Percentiles rank a stretch among this genome's conserved stretches.
These are phyloP conservation scores for Aethionema arabicum DNA, from an alignment of 345 rosid species.

Conservation along the genomic window DNA sequence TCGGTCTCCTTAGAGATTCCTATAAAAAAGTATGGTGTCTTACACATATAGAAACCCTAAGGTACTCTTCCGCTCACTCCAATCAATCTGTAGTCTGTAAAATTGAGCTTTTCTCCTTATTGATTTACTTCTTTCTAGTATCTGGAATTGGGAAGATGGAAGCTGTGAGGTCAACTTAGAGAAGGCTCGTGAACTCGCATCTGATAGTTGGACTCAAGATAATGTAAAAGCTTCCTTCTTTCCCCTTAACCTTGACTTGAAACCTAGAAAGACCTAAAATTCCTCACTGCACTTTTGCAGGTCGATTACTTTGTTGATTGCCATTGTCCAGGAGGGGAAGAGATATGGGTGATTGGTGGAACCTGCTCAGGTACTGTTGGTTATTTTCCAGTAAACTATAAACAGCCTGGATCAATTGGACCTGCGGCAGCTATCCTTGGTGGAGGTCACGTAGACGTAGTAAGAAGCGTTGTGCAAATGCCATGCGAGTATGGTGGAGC, in stretches of 20 bases:
- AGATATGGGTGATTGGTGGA: constrained; percentile 90
- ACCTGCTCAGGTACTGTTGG: constrained; percentile 71
- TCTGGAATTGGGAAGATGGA: constrained; percentile 84
- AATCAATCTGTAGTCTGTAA: neutral
- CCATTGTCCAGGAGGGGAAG: constrained; percentile 58
- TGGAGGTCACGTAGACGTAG: constrained; percentile 77
- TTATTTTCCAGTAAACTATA: constrained; percentile 70
- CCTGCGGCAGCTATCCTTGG: constrained; percentile 70
- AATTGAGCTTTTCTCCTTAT: neutral
- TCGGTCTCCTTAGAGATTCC: constrained; percentile 71
- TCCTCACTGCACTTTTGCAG: constrained; percentile 42
- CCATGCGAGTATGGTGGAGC: constrained; percentile 40
- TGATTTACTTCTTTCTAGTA: constrained; percentile 37
- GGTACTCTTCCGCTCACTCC: constrained; percentile 41
- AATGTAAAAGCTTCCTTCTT: constrained; percentile 42
- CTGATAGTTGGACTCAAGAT: constrained; percentile 67
- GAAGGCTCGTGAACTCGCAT: constrained; percentile 80
- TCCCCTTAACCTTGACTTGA: neutral
- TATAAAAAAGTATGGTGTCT: constrained; percentile 85
- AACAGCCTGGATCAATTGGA: constrained; percentile 47
- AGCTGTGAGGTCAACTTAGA: constrained; percentile 55
- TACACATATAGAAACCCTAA: constrained; percentile 85
- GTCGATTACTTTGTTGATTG: constrained; percentile 95
- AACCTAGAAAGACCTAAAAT: neutral
- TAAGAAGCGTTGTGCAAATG: constrained; percentile 72